Conservation (phyloP, 1,139 yeast genomes). For the Yamadazyma epiphylla region DNA sequence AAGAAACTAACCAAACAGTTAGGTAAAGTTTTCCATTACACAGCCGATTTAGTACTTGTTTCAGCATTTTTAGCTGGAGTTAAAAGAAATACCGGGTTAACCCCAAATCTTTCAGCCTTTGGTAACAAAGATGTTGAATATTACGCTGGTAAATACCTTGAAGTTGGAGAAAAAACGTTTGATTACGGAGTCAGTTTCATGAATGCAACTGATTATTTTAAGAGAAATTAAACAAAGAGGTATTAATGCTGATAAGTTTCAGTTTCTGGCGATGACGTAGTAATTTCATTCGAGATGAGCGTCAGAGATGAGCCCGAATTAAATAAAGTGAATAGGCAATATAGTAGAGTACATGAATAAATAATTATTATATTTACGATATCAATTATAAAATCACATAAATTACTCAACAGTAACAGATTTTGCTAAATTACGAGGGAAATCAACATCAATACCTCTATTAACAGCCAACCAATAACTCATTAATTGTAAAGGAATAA, state of each 20-base stretch:
- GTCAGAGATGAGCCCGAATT: too few species aligned
- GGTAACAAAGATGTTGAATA: constrained; percentile 49
- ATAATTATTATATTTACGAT: constrained; percentile 1
- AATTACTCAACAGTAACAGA: constrained; percentile 88
- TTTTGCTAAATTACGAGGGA: constrained; percentile 98
- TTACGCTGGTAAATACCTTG: constrained; percentile 65
- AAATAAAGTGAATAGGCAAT: too few species aligned
- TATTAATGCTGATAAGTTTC: background rate
- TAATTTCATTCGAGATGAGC: too few species aligned
- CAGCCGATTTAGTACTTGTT: constrained; percentile 70
- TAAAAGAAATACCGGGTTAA: constrained; percentile 80
- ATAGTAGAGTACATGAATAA: constrained; percentile 1
- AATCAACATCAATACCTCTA: constrained; percentile 95
- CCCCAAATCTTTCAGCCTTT: constrained; percentile 36
- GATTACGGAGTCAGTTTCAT: constrained; percentile 72
- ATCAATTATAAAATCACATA: constrained; percentile 1
- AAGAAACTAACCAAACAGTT: too few species aligned
- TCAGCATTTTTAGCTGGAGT: constrained; percentile 89
- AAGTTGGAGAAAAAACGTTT: constrained; percentile 79
- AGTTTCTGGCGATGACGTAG: background rate
- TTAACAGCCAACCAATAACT: constrained; percentile 96
- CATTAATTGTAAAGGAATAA: constrained; percentile 92
- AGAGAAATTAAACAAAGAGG: constrained; percentile 4
- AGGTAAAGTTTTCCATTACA: constrained; percentile 62
- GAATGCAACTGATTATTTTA: constrained; percentile 72